phyloP scores from a whole-genome alignment of 202 grass and related monocot species.

The Cymbopogon flexuosus region DNA sequence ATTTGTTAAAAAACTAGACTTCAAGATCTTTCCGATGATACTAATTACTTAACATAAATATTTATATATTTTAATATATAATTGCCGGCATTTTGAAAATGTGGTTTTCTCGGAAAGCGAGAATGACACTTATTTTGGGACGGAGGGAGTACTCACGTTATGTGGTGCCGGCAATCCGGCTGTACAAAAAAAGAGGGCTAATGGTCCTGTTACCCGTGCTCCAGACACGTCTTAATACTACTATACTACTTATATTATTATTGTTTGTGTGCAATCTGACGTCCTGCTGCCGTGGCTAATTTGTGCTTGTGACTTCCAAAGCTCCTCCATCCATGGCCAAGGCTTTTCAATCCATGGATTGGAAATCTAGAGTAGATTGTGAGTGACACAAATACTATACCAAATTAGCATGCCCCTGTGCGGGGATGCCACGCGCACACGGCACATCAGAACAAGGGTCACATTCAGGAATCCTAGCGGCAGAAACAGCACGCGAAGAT shows the following conservation, averaged over 20 bases:
- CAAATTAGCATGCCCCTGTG: conserved; percentile 13
- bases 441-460: not conserved
- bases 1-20: no score
- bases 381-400: not conserved
- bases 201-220: not conserved
- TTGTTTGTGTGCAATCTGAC: no score
- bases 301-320: no score
- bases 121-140: no score
- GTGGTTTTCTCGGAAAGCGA: no score
- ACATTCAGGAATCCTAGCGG: not conserved
- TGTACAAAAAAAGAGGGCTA: not conserved
- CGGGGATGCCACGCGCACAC: not conserved
- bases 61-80: no score
- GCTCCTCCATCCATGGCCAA: not conserved
- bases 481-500: not conserved
- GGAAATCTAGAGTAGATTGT: not conserved
- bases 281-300: no score
- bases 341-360: not conserved
- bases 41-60: no score
- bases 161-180: not conserved
- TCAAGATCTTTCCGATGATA: no score
- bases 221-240: not conserved
- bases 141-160: not conserved
- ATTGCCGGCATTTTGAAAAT: no score
- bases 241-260: no score